Evolutionary conservation across 2,329 filamentous ascomycete species (phyloP).

Genomic region (Pochonia chlamydosporia): DNA sequence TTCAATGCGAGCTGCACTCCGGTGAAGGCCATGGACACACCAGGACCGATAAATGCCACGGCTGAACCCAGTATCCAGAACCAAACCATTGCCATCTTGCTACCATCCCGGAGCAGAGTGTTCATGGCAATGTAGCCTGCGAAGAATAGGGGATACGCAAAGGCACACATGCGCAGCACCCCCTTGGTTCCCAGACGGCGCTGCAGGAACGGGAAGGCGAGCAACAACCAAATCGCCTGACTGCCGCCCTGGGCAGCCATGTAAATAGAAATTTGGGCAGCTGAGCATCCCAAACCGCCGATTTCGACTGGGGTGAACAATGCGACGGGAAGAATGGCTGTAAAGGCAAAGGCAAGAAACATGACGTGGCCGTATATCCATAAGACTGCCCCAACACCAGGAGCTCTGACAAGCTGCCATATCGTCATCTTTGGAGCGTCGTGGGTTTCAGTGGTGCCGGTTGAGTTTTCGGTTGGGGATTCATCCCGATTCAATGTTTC

Average conservation of each 20-base stretch:
- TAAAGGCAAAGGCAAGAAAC: conserved; percentile 66
- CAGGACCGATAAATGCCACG: conserved; percentile 48
- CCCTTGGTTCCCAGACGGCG: conserved; percentile 58
- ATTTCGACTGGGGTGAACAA: conserved; percentile 56
- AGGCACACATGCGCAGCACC: conserved; percentile 51
- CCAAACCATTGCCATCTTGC: conserved; percentile 23
- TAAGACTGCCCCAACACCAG: conserved; percentile 61
- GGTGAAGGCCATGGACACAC: conserved; percentile 65
- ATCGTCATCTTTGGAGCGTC: conserved; percentile 15
- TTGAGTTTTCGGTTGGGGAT: too few relatives aligned
- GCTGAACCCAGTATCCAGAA: conserved; percentile 51
- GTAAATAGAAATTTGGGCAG: conserved; percentile 59
- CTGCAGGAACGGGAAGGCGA: conserved; percentile 65
- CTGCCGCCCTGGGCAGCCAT: conserved; percentile 58
- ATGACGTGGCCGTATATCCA: conserved; percentile 60
- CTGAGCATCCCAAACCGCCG: conserved; percentile 60
- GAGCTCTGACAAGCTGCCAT: conserved; percentile 47
- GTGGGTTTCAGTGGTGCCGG: not conserved
- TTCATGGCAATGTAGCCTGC: conserved; percentile 50
- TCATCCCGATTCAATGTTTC: conserved; percentile 46
- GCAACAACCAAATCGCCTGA: conserved; percentile 66
- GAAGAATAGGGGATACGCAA: conserved; percentile 60
- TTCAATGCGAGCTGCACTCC: conserved; percentile 69
- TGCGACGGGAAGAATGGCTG: conserved; percentile 63
- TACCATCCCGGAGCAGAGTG: conserved; percentile 32